Conservation (phyloP, 2,329 filamentous ascomycete genomes). For the Paecilomyces dactylethromorphus region DNA sequence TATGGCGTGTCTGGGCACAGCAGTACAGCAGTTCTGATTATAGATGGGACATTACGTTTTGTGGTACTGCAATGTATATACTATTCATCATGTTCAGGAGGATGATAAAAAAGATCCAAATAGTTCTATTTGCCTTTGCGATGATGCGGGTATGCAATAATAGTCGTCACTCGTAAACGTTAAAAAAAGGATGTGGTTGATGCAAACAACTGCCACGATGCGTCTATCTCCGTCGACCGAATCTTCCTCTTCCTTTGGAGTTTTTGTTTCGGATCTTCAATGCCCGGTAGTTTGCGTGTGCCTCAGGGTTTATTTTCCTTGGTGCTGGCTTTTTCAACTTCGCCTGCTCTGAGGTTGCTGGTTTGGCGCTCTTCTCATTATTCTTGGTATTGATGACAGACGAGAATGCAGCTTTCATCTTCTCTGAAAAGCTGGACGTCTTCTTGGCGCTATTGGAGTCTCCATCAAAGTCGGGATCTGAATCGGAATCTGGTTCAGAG, state of each 20-base stretch:
- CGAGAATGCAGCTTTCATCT: slow-evolving; percentile 30
- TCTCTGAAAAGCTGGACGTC: slow-evolving; percentile 28
- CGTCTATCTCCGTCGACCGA: slow-evolving; percentile 26
- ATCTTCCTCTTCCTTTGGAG: slow-evolving; percentile 29
- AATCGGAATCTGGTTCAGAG: slow-evolving; percentile 19
- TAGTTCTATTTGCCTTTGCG: neutral
- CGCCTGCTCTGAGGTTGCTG: slow-evolving; percentile 5
- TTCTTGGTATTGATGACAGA: slow-evolving; percentile 10
- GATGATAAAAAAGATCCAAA: neutral
- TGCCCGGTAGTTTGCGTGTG: slow-evolving; percentile 44
- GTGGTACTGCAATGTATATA: neutral
- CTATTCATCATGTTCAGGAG: neutral
- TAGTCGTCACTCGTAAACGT: neutral
- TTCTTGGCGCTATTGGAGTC: slow-evolving; percentile 12
- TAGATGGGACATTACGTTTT: neutral
- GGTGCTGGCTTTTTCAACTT: slow-evolving; percentile 19
- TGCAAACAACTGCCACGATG: neutral
- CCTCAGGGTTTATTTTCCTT: slow-evolving; percentile 37
- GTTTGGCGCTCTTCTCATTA: slow-evolving; percentile 5
- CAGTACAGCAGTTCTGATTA: neutral
- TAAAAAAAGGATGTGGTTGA: neutral
- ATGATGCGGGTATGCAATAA: neutral
- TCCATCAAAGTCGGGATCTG: slow-evolving; percentile 21
- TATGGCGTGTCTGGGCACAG: slow-evolving; percentile 4
- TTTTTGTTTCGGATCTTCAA: slow-evolving; percentile 40